Percentiles rank a stretch among this genome's conserved stretches.
Evolutionary conservation across 106 monocot genomes (phyloP).

Genomic region (Dendrobium officinale): DNA sequence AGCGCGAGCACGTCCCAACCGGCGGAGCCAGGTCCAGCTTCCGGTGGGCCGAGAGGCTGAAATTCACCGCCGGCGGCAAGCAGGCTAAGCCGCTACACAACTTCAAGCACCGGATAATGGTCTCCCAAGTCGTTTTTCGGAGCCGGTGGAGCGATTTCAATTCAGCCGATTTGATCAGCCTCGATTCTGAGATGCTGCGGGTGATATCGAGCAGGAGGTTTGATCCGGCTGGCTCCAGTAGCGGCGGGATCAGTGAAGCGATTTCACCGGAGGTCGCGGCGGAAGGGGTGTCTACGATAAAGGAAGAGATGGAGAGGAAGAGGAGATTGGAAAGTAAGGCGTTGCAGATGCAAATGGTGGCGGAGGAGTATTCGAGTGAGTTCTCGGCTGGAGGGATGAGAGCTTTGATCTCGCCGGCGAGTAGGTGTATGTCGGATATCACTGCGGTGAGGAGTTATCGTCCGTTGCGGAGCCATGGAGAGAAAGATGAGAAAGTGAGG

Average conservation of each 20-base stretch:
- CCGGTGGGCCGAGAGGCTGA: neutral
- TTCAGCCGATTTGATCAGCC: slow-evolving; percentile 57
- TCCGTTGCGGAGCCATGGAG: neutral
- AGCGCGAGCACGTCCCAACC: slow-evolving; percentile 21
- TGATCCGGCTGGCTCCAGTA: neutral
- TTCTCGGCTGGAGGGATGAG: neutral
- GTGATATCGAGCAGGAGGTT: slow-evolving; percentile 36
- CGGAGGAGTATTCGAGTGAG: slow-evolving; percentile 2
- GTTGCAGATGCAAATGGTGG: slow-evolving; percentile 4
- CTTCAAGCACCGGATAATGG: slow-evolving; percentile 64
- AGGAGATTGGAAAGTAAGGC: slow-evolving; percentile 25
- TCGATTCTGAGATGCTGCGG: slow-evolving; percentile 68
- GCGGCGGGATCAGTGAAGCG: neutral
- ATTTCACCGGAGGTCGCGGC: neutral
- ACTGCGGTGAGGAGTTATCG: slow-evolving; percentile 38
- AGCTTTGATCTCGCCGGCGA: slow-evolving; percentile 12
- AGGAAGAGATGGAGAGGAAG: slow-evolving; percentile 53
- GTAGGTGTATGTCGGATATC: slow-evolving; percentile 78
- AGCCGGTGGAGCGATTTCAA: slow-evolving; percentile 91
- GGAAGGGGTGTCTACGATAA: slow-evolving; percentile 16
- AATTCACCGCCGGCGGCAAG: neutral
- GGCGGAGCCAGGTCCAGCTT: neutral
- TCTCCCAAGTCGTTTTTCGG: slow-evolving; percentile 56
- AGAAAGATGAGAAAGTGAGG: slow-evolving; percentile 44
- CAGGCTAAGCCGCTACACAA: slow-evolving; percentile 18